These are phyloP conservation scores for Gastrolobium villosum DNA, from an alignment of 306 rosid genomes.

Conservation along the genomic window DNA sequence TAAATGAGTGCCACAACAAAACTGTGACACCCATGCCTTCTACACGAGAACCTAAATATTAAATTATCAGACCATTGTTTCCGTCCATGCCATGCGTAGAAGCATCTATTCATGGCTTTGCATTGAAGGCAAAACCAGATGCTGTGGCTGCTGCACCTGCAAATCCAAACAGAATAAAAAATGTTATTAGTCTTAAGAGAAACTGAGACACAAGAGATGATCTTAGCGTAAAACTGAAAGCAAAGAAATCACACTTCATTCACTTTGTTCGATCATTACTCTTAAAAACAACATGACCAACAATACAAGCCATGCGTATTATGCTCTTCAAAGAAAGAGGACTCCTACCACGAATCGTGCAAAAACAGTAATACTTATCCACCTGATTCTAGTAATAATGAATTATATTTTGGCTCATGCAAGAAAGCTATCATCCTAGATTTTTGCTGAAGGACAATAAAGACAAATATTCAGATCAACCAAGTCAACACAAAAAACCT, in stretches of 20 bases:
- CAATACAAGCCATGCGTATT: constrained; percentile 7
- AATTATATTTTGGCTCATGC: not conserved
- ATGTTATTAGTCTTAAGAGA: constrained; percentile 3
- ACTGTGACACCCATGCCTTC: constrained; percentile 35
- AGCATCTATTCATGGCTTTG: constrained; percentile 50
- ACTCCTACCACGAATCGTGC: not conserved
- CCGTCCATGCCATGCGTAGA: constrained; percentile 31
- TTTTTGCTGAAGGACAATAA: not conserved
- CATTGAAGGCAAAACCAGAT: constrained; percentile 52
- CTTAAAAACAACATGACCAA: not conserved
- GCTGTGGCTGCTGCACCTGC: constrained; percentile 54
- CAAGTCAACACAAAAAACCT: not conserved
- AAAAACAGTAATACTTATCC: not conserved
- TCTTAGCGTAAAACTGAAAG: constrained; percentile 23
- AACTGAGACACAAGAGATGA: not conserved
- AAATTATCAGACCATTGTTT: constrained; percentile 23
- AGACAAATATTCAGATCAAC: constrained; percentile 1
- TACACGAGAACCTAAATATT: constrained; percentile 26
- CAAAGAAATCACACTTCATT: constrained; percentile 8
- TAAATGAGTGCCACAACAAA: constrained; percentile 42
- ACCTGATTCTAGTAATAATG: not conserved
- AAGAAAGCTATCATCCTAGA: constrained; percentile 19
- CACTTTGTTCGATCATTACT: constrained; percentile 18
- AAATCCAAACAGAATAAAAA: constrained; percentile 31
- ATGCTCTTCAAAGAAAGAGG: constrained; percentile 26